Evolutionary conservation across 345 rosid species (phyloP).

Genomic region (Populus ilicifolia): DNA sequence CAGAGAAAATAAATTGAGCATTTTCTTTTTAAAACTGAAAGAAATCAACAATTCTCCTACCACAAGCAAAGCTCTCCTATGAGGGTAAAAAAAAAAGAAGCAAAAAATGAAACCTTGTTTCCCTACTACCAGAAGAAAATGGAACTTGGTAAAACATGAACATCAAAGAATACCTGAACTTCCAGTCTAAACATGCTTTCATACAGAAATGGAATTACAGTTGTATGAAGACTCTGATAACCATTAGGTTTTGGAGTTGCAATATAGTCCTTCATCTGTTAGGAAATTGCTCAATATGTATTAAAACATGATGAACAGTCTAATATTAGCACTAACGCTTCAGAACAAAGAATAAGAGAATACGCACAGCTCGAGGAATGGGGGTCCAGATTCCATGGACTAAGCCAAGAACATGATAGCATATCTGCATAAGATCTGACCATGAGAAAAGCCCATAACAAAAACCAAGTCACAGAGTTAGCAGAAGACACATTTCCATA

Average conservation of each 20-base stretch:
- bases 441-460: slow-evolving; percentile 23
- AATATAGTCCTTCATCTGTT: slow-evolving; percentile 93
- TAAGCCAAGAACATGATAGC: slow-evolving; percentile 93
- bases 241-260: slow-evolving; percentile 99
- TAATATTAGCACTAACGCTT: neutral
- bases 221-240: slow-evolving; percentile 94
- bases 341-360: slow-evolving; percentile 16
- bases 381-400: slow-evolving; percentile 98
- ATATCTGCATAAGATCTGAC: slow-evolving; percentile 59
- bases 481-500: slow-evolving; percentile 15
- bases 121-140: neutral
- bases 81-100: neutral
- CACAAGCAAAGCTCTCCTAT: neutral
- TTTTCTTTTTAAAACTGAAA: too few species aligned
- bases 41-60: neutral
- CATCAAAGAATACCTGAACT: slow-evolving; percentile 21
- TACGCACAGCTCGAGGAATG: slow-evolving; percentile 78
- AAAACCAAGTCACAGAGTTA: neutral
- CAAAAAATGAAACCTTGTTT: too few species aligned
- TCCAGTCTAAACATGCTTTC: slow-evolving; percentile 30
- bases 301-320: neutral
- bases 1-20: neutral
- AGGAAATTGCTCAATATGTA: slow-evolving; percentile 10
- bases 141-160: neutral
- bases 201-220: slow-evolving; percentile 28